Conservation (phyloP, 2,329 filamentous ascomycete genomes). For the Pleurostoma richardsiae region DNA sequence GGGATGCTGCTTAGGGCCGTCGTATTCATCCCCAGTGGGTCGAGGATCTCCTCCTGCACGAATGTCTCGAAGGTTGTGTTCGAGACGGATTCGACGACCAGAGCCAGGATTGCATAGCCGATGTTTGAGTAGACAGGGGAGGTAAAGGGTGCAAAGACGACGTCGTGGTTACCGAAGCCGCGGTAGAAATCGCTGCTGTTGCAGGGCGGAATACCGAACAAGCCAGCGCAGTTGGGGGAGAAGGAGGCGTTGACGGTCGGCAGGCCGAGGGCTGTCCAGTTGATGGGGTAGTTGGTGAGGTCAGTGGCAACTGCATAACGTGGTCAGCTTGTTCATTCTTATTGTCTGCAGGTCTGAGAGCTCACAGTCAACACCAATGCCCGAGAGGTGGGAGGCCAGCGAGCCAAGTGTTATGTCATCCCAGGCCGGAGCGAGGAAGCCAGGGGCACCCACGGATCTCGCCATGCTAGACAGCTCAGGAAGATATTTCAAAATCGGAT, state of each 20-base stretch:
- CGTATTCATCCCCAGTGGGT: slow-evolving; percentile 33
- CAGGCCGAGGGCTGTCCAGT: slow-evolving; percentile 25
- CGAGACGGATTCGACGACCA: slow-evolving; percentile 37
- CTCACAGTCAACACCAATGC: slow-evolving; percentile 31
- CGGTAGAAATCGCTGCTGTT: slow-evolving; percentile 19
- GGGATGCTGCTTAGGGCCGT: slow-evolving; percentile 17
- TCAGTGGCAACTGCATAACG: slow-evolving; percentile 23
- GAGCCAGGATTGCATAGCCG: slow-evolving; percentile 36
- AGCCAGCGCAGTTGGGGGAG: slow-evolving; percentile 25
- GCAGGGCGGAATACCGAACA: slow-evolving; percentile 24
- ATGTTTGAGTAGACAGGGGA: slow-evolving; percentile 37
- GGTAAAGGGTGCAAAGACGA: too few relatives aligned
- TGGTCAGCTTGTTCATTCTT: neutral
- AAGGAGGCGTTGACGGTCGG: slow-evolving; percentile 20
- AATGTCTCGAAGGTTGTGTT: slow-evolving; percentile 31
- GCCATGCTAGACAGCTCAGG: slow-evolving; percentile 24
- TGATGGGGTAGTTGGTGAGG: slow-evolving; percentile 16
- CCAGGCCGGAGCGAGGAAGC: slow-evolving; percentile 33
- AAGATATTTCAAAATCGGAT: slow-evolving; percentile 38
- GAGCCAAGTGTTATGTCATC: slow-evolving; percentile 39
- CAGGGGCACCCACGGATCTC: slow-evolving; percentile 12
- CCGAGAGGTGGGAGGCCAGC: slow-evolving; percentile 39
- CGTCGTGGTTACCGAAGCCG: slow-evolving; percentile 19
- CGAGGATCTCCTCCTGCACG: slow-evolving; percentile 31
- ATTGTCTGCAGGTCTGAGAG: neutral